A percentile compares a stretch with the other conserved stretches of the same genome.
These are phyloP conservation scores for Scedosporium apiospermum DNA, from an alignment of 2,329 filamentous ascomycete species.

Conservation along the genomic window DNA sequence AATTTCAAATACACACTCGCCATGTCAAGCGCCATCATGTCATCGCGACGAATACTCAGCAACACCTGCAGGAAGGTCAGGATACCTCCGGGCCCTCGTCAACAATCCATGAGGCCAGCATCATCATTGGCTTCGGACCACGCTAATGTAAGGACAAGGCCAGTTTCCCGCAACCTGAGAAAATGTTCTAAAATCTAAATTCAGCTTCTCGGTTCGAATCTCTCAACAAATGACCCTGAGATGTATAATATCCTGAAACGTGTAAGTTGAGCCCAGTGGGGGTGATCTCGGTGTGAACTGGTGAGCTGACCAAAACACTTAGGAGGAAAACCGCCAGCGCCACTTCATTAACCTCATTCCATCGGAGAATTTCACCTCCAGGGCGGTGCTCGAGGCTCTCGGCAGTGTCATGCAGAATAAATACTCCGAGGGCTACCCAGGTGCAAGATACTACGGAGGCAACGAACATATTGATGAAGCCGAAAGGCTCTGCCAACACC, in stretches of 20 bases:
- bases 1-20: not conserved
- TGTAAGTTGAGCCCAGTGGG: conserved; percentile 3
- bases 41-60: not conserved
- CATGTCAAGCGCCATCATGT: not conserved
- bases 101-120: not conserved
- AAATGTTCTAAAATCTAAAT: not conserved
- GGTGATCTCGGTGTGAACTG: not conserved
- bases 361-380: conserved; percentile 91
- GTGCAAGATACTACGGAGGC: conserved; percentile 90
- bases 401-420: conserved; percentile 98
- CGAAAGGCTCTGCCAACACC: conserved; percentile 80
- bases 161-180: not conserved
- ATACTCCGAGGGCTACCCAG: conserved; percentile 97
- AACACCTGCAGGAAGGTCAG: not conserved
- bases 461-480: conserved; percentile 93
- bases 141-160: not conserved
- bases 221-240: conserved; percentile 5
- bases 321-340: conserved; percentile 95
- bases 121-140: not conserved
- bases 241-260: conserved; percentile 7
- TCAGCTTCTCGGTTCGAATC: conserved; percentile 2
- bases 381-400: conserved; percentile 82
- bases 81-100: not conserved
- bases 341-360: conserved; percentile 98
- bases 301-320: not conserved